Base-by-base conservation (phyloP, 345 rosid genomes). In the Sonneratia alba region DNA sequence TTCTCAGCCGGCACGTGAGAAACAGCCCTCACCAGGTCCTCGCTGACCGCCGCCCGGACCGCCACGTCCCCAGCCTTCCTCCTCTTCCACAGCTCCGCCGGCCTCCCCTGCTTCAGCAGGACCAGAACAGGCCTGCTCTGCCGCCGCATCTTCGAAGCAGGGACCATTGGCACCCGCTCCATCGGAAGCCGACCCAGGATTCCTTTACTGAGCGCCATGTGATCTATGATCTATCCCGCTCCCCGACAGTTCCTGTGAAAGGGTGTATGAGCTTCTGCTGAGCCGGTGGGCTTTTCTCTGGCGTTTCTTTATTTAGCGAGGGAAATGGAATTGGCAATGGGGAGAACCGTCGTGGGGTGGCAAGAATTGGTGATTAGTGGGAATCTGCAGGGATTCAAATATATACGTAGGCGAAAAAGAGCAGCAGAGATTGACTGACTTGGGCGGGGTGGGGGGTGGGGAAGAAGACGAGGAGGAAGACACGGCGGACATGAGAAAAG, bases 201-300 rank as follows among this genome's bases (percentile, higher is more conserved):
- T 66, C 89, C 92, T 80, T 78, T 88, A 64, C 84, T 38, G 19
- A 89, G 76, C 66, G 91, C 89, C 95, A 90, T 89, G 73, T 24
- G 67, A 15, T 69, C 67, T 71, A n/a, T 64, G 37, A n/a, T 24
- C 14, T 3, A 19, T 47, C 27, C 38, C 19, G 13, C 5, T 21
- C 14, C 64, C 4, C 12, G 3, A 47, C 15, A 47, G 36, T 12
- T 12, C 15, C 0, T 36, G 22, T 47, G 6, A 19, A 40, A 40
- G 43, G 9, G 43, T 13, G 18, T 45, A 0, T 7, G 66, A 16
- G 69, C 11, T 22, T 37, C 51, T 47, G 73, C 0, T 69, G n/a
- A 62, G 15, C 21, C 15, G 38, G 22, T 70, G 73, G 45, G 36
- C 38, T 51, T 36, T 27, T n/a, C 3, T 0, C 22, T 36, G 51